Evolutionary conservation across 306 rosid species (phyloP).

Genomic region (Vicia sativa): DNA sequence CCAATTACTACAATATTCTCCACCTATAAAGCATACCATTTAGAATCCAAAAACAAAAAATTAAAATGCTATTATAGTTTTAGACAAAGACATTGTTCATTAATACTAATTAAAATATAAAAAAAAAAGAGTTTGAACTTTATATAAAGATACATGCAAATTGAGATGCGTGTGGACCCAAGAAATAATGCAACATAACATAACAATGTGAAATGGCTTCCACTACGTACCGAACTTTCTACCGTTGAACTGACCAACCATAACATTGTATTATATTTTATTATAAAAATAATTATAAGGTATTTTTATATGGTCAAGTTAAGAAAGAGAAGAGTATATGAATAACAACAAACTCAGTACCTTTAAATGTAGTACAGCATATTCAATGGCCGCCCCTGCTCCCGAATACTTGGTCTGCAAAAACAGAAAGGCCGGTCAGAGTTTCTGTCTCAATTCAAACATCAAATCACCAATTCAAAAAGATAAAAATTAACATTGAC

Average conservation of each 20-base stretch:
- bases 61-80: slow-evolving; percentile 11
- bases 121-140: no score
- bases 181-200: slow-evolving; percentile 30
- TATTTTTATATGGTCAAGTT: no score
- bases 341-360: slow-evolving; percentile 39
- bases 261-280: no score
- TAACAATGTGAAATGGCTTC: slow-evolving; percentile 8
- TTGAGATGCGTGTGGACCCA: slow-evolving; percentile 40
- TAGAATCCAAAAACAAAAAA: slow-evolving; percentile 4
- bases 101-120: not conserved
- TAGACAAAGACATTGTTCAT: slow-evolving; percentile 4
- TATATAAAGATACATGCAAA: not conserved
- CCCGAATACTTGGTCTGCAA: slow-evolving; percentile 80
- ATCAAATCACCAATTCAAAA: not conserved
- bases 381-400: slow-evolving; percentile 96
- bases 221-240: slow-evolving; percentile 34
- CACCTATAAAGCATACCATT: slow-evolving; percentile 58
- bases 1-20: slow-evolving; percentile 92
- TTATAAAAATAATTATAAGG: no score
- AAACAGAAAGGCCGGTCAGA: slow-evolving; percentile 32
- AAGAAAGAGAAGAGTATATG: no score
- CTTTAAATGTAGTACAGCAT: slow-evolving; percentile 85
- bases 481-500: not conserved
- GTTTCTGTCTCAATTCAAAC: slow-evolving; percentile 5
- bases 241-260: slow-evolving; percentile 28